phyloP scores from a whole-genome alignment of 768 basidiomycete species.

The Gloeostereum incarnatum region DNA sequence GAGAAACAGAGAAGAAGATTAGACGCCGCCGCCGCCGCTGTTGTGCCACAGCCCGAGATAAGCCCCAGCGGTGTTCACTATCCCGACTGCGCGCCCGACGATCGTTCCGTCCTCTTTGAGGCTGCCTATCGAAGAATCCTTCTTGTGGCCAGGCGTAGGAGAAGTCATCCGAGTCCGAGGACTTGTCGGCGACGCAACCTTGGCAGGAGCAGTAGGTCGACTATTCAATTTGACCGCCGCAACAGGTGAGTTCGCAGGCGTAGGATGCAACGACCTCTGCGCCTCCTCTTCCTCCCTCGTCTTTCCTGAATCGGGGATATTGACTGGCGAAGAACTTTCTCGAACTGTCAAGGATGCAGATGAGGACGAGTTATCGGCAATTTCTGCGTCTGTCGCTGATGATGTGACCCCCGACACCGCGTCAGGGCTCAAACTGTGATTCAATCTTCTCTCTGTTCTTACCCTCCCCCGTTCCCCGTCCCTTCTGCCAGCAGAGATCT shows the following conservation, averaged over 20 bases:
- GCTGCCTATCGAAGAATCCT: constrained; percentile 4
- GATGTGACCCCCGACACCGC: constrained; percentile 11
- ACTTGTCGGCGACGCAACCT: constrained; percentile 1
- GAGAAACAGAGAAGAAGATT: too few relatives aligned
- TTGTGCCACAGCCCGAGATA: constrained; percentile 50
- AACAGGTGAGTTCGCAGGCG: constrained; percentile 57
- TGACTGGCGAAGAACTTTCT: constrained; percentile 6
- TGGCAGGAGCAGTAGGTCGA: constrained; percentile 9
- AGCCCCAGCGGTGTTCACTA: constrained; percentile 73
- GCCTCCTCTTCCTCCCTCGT: constrained; percentile 6
- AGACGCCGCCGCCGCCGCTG: too few relatives aligned
- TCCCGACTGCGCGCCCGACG: constrained; percentile 61
- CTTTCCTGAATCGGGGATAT: neutral
- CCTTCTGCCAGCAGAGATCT: constrained; percentile 6
- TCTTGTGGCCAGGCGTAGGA: neutral
- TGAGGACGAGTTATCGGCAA: neutral
- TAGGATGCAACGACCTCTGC: constrained; percentile 31
- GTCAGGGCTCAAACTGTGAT: constrained; percentile 27
- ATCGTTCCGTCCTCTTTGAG: constrained; percentile 25
- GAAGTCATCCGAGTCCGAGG: neutral
- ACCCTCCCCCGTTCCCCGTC: constrained; percentile 32
- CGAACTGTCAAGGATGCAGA: neutral
- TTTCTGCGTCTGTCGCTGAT: neutral
- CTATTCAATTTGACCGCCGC: constrained; percentile 19
- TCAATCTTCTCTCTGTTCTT: constrained; percentile 26